Conservation (phyloP, 176 grass and related monocot species). For the Calamus simplicifolius region DNA sequence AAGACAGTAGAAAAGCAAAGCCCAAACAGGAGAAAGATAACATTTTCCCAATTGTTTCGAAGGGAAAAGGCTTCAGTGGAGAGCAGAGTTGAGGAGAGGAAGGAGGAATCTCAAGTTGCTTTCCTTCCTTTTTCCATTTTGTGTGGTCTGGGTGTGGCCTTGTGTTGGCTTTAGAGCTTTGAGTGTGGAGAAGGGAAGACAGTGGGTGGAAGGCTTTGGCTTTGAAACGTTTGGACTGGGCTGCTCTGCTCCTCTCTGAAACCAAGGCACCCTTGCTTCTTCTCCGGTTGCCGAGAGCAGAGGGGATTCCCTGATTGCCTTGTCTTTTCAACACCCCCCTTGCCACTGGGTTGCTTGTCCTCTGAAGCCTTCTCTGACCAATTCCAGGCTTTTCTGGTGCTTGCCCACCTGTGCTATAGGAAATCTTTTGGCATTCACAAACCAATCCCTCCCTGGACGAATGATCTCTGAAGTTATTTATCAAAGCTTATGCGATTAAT, state of each 20-base stretch:
- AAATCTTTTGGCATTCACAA: not conserved
- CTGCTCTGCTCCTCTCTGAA: not conserved
- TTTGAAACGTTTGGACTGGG: conserved; percentile 2
- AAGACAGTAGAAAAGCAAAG: not conserved
- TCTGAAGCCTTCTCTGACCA: not conserved
- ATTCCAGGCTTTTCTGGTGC: not conserved
- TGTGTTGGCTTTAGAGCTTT: not conserved
- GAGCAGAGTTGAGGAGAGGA: conserved; percentile 4
- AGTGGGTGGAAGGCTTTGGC: not conserved
- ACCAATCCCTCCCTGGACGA: too few relatives aligned
- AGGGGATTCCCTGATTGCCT: conserved; percentile 3
- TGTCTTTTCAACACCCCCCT: conserved; percentile 17
- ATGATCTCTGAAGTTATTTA: too few relatives aligned
- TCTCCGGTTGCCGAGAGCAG: not conserved
- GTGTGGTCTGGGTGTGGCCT: not conserved
- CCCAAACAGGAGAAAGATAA: not conserved
- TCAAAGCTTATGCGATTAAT: too few relatives aligned
- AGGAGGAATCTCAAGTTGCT: conserved; percentile 11
- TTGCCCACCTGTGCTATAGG: not conserved
- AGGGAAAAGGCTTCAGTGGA: conserved; percentile 3
- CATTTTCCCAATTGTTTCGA: not conserved
- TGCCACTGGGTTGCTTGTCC: not conserved
- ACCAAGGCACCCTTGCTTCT: conserved; percentile 3
- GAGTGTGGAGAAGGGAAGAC: too few relatives aligned
- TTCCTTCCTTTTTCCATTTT: conserved; percentile 7